Evolutionary conservation across 202 grass and related monocot genomes (phyloP), one percentile per base, ranked within the genome.

Genomic region (Digitaria exilis): DNA sequence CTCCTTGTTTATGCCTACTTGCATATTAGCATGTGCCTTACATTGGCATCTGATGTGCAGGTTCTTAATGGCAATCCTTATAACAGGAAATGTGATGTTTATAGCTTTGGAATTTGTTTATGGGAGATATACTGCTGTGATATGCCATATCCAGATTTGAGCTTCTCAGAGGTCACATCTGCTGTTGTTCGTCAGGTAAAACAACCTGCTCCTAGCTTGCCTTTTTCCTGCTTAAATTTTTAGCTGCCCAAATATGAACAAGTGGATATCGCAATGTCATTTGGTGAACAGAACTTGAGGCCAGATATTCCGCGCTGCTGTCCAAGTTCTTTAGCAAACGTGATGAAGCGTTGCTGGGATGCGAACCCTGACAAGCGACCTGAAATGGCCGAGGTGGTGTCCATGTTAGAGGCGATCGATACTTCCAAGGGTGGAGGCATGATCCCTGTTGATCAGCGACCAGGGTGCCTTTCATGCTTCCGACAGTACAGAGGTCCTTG

Each of bases 101-200:
- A 98, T 73, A 98, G 96, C 82, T 98, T 90, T 17, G 96, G 96
- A 43, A 98, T 98, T 60, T 95, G 96, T 80, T 59, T 98, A 8
- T 98, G 96, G 96, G 96, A 98, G 74, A 88, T 94, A 63, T 98
- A 95, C 83, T 98, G 96, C 54, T 98, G 96, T 18, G 92, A 98
- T 82, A 98, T 98, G 96, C 96, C 96, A 26, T 98, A 98, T 81
- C 92, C 96, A 11, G 96, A 98, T 58, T 69, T 98, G 74, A 98
- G 91, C 87, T 95, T 98, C 82, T 85, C 92, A 0, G 96, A 98
- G 85, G 87, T 98, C 62, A 95, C 96, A 9, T 98, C 96, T 37
- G 96, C 92, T 9, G 96, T 98, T 45, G 96, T 98, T 48, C 91
- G 96, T 31, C 96, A 98, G 92, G 92, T 98, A 31, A 75, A n/a